Evolutionary conservation across 345 rosid genomes (phyloP).

Genomic region (Arabidopsis thaliana): TAIR10.1 NC_003076.8:14769001-14769500

Average conservation of each 20-base stretch:
- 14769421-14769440: conserved; percentile 52
- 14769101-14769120: background rate
- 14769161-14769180: conserved; percentile 8
- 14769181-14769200: conserved; percentile 24
- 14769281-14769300: background rate
- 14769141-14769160: conserved; percentile 38
- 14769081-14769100: too few species aligned
- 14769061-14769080: background rate
- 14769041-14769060: background rate
- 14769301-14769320: background rate
- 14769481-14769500: conserved; percentile 53
- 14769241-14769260: conserved; percentile 47
- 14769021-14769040: background rate
- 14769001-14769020: background rate
- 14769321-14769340: conserved; percentile 38
- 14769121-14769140: background rate
- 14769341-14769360: conserved; percentile 58
- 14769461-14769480: conserved; percentile 56
- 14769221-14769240: conserved; percentile 55
- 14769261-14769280: background rate
- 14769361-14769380: conserved; percentile 56
- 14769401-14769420: conserved; percentile 54
- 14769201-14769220: conserved; percentile 50
- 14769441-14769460: conserved; percentile 55
- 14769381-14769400: conserved; percentile 55